Percentiles rank a stretch among this genome's conserved stretches.
These are phyloP conservation scores for Alternaria triticimaculans DNA, from an alignment of 2,329 filamentous ascomycete species.

Conservation along the genomic window DNA sequence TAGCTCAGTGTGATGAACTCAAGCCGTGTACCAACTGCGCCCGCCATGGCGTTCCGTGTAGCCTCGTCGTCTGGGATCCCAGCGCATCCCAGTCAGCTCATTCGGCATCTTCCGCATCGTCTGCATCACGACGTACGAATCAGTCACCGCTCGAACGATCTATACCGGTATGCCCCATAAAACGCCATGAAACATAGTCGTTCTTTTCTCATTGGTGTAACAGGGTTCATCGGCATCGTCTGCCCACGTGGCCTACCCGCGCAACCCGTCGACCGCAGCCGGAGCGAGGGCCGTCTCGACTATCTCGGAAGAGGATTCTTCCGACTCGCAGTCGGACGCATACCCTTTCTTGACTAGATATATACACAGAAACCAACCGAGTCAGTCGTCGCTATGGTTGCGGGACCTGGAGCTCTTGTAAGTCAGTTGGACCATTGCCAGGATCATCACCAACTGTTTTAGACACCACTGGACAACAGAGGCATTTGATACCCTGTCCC, in stretches of 20 bases:
- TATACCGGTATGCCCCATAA: slow-evolving; percentile 23
- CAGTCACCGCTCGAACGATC: slow-evolving; percentile 16
- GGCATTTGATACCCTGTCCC: slow-evolving; percentile 31
- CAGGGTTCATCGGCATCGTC: slow-evolving; percentile 17
- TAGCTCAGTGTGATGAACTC: slow-evolving; percentile 46
- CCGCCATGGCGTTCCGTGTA: slow-evolving; percentile 47
- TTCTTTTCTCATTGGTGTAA: slow-evolving; percentile 2
- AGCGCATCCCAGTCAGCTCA: slow-evolving; percentile 20
- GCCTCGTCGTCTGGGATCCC: slow-evolving; percentile 38
- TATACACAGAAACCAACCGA: slow-evolving; percentile 27
- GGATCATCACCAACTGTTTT: slow-evolving; percentile 2
- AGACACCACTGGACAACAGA: slow-evolving; percentile 46
- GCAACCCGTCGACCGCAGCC: slow-evolving; percentile 22
- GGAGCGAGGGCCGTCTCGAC: slow-evolving; percentile 10
- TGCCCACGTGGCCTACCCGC: slow-evolving; percentile 30
- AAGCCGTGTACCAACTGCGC: slow-evolving; percentile 48
- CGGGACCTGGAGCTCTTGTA: slow-evolving; percentile 46
- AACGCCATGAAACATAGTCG: background rate
- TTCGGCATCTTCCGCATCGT: slow-evolving; percentile 17
- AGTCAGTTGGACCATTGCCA: slow-evolving; percentile 3
- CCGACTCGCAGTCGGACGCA: slow-evolving; percentile 36
- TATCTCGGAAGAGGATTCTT: slow-evolving; percentile 32
- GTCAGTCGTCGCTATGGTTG: slow-evolving; percentile 38
- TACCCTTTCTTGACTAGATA: slow-evolving; percentile 44
- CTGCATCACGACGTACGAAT: slow-evolving; percentile 18